Percentiles rank a stretch among this genome's conserved stretches.
Conservation (phyloP, 805 yeast species). For the Zygosaccharomyces bailii region DNA sequence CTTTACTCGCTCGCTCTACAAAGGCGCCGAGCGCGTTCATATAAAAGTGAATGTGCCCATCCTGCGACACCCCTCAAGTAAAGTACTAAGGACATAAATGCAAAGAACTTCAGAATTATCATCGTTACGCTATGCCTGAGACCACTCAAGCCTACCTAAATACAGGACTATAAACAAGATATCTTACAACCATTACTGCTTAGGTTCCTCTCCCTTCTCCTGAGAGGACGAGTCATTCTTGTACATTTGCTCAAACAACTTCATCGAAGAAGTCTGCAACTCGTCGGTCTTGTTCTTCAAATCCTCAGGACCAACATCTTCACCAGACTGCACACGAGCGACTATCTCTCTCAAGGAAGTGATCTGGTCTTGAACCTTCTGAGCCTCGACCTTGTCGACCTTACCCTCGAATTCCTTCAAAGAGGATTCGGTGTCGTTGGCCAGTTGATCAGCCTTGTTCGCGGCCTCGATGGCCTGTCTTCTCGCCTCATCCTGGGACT, state of each 20-base stretch:
- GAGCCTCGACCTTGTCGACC: constrained; percentile 48
- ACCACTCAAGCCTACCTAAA: constrained; percentile 3
- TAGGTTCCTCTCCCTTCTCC: constrained; percentile 23
- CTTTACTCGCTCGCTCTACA: background rate
- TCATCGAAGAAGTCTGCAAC: constrained; percentile 70
- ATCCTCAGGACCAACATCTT: constrained; percentile 50
- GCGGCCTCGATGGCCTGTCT: constrained; percentile 80
- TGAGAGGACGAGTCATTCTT: constrained; percentile 31
- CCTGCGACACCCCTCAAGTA: no score
- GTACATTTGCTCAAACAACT: constrained; percentile 64
- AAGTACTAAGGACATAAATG: no score
- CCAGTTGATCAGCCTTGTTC: constrained; percentile 70
- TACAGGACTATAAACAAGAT: constrained; percentile 9
- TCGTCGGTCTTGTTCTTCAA: constrained; percentile 73
- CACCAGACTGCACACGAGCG: constrained; percentile 62
- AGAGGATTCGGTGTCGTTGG: constrained; percentile 87
- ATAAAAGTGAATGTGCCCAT: no score
- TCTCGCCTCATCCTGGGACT: constrained; percentile 83
- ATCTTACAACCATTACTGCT: constrained; percentile 17
- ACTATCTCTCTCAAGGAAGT: constrained; percentile 60
- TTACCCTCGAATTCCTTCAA: constrained; percentile 67
- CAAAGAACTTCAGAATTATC: background rate
- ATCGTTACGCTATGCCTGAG: background rate
- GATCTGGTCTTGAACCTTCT: constrained; percentile 48
- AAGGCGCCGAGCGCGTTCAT: no score